Evolutionary conservation across 345 rosid species (phyloP), one percentile per base, ranked within the genome.

Genomic region (Acer campestre): DNA sequence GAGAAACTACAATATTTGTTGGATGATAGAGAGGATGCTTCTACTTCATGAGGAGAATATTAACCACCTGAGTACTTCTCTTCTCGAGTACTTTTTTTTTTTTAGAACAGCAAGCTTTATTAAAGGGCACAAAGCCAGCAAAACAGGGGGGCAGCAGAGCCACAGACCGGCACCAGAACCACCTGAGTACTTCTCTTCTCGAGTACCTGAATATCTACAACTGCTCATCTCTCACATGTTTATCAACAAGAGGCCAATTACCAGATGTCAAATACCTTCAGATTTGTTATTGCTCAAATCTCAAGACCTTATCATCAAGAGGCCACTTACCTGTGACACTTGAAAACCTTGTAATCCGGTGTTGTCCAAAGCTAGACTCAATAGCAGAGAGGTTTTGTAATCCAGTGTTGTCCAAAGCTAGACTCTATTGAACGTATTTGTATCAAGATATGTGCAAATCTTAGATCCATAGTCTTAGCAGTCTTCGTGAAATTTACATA

Each of bases 281-380:
- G 4, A 44, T 73, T 16, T 0, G 0, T 3, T 2, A n/a, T 46
- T 82, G 81, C 73, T 49, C 67, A 0, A 22, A 65, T 73, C 58
- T 82, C 61, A 77, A 66, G 38, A 25, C 16, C 12, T 16, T 61
- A 3, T 31, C 76, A 7, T 23, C 67, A 7, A 14, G 2, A 10
- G 16, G 17, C 51, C 46, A 18, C 27, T 27, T 48, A 27, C 46
- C 67, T 25, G 68, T 9, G 42, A 16, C 7, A 10, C 69, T 63
- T 27, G 69, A 74, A 17, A 6, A 10, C 4, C 69, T 74, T 8
- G 2, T 10, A 8, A 58, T 58, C 11, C 2, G 2, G 1, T 4
- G 10, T 17, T 74, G 77, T 27, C 25, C 23, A 22, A 74, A 61
- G 59, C 42, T 62, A 11, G 69, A 73, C 16, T 42, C 76, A 14